Evolutionary conservation across 2,329 filamentous ascomycete species (phyloP), one percentile per base, ranked within the genome.

Genomic region (Hypoxylon sp.): DNA sequence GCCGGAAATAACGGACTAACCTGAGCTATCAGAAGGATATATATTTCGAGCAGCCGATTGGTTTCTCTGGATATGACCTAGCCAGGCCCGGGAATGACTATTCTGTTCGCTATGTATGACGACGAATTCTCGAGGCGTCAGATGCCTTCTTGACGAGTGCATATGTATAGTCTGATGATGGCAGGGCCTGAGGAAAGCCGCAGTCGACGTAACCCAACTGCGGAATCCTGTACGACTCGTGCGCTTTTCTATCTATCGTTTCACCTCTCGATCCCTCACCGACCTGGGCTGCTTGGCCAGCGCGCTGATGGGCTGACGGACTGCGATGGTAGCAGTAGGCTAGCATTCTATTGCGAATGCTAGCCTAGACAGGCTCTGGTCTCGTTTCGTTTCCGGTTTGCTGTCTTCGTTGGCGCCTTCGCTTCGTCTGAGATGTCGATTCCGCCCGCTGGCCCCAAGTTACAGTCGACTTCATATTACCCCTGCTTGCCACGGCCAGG

Each of bases 31-130:
- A n/a, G n/a, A 35, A 33, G 13, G 29, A 38, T 45, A 45, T 54
- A 40, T 56, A 55, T 48, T 33, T 35, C 17, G 53, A 52, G 40
- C 40, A 54, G n/a, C 45, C 40, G 58, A 60, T 60, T 54, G 35
- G 53, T 18, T 31, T 20, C 13, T 4, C 11, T 27, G 3, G 4
- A 27, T 4, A 10, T n/a, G n/a, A n/a, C n/a, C n/a, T n/a, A n/a
- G 2, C 8, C 11, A 27, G 3, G 8, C n/a, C 15, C 4, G 15
- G 13, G 4, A 33, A 8, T 15, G n/a, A n/a, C 13, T 35, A n/a
- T n/a, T n/a, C n/a, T n/a, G n/a, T n/a, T n/a, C n/a, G n/a, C n/a
- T n/a, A 35, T n/a, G n/a, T 35, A 33, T n/a, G 29, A 33, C 13
- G n/a, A 33, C 15, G 29, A 33, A 3, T 17, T 35, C 17, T 15